Conservation (phyloP, 2,329 filamentous ascomycete species). For the Ophiognomonia clavigignenti-juglandacearum region DNA sequence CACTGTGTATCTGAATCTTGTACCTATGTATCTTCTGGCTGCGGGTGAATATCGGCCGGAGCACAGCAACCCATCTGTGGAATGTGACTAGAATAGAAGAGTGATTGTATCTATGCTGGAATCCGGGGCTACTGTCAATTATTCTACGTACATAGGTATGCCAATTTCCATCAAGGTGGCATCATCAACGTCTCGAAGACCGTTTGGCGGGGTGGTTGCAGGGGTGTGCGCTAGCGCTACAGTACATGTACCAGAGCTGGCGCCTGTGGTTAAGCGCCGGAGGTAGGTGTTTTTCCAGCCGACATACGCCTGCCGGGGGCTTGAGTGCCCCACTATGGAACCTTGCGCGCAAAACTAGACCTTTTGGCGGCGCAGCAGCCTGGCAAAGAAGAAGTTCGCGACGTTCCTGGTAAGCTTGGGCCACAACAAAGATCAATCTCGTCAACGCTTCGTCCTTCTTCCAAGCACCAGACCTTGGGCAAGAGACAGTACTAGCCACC, state of each 20-base stretch:
- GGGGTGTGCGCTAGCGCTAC: too few species aligned
- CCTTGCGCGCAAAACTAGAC: too few species aligned
- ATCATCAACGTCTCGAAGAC: too few species aligned
- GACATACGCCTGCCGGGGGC: too few species aligned
- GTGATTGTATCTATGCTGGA: not conserved
- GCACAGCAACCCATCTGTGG: too few species aligned
- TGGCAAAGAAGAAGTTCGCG: not conserved
- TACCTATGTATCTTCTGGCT: too few species aligned
- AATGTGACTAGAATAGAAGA: too few species aligned
- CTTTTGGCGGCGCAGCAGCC: too few species aligned
- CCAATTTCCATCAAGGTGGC: too few species aligned
- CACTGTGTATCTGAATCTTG: too few species aligned
- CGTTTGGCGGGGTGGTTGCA: not conserved
- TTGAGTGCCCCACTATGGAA: not conserved
- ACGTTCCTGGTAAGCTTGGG: not conserved
- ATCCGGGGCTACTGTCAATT: not conserved
- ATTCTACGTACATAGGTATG: too few species aligned
- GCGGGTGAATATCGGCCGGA: too few species aligned
- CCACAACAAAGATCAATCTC: not conserved
- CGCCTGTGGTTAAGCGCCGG: not conserved
- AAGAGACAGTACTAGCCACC: constrained; percentile 5
- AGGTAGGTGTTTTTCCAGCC: not conserved
- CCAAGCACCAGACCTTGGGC: not conserved
- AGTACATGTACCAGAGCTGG: not conserved
- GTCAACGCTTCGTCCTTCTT: not conserved